phyloP scores from a whole-genome alignment of 345 rosid genomes.

The Citropsis articulata region DNA sequence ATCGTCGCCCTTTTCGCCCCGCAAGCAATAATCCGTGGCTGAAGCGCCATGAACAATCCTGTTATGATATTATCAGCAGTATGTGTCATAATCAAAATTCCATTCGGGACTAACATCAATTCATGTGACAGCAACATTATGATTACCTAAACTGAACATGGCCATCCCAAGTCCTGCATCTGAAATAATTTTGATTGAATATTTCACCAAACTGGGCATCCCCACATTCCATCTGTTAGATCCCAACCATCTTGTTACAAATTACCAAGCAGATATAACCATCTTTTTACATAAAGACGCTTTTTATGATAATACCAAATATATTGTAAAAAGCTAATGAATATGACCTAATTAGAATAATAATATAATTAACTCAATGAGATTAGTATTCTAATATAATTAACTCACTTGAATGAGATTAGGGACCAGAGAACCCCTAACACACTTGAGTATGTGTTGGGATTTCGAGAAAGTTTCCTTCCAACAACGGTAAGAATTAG shows the following conservation, averaged over 20 bases:
- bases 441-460: conserved; percentile 54
- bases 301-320: too few species aligned
- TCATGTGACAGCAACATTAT: conserved; percentile 1
- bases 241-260: background rate
- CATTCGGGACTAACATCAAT: background rate
- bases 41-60: conserved; percentile 85
- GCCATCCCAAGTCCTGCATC: conserved; percentile 89
- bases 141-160: conserved; percentile 80
- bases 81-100: background rate
- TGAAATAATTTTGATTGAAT: conserved; percentile 67
- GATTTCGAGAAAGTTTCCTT: conserved; percentile 55
- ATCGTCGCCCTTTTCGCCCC: conserved; percentile 58
- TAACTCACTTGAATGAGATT: conserved; percentile 46
- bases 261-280: background rate
- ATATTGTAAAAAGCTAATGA: background rate
- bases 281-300: background rate
- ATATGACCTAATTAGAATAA: background rate
- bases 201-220: conserved; percentile 60
- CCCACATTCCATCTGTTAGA: conserved; percentile 57
- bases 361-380: too few species aligned
- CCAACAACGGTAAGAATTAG: conserved; percentile 45
- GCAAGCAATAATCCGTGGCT: conserved; percentile 65
- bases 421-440: conserved; percentile 57
- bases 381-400: too few species aligned
- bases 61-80: conserved; percentile 1